Evolutionary conservation across 768 basidiomycete genomes (phyloP).

Genomic region (Termitomyces sp.): DNA sequence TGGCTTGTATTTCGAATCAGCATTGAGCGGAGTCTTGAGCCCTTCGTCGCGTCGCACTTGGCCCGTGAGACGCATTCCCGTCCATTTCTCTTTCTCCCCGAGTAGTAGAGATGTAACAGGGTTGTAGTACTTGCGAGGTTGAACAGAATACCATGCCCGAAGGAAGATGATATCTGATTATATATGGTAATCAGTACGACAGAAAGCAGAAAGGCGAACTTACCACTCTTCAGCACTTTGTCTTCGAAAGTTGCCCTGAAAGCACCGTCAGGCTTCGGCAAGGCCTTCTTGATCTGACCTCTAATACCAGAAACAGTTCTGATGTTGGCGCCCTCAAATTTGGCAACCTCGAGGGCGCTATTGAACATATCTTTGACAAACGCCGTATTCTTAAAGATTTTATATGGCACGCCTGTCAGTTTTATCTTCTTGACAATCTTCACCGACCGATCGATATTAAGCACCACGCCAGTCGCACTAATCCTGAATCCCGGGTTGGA

Average conservation of each 20-base stretch:
- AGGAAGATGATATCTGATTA: constrained; percentile 85
- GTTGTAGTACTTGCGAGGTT: constrained; percentile 95
- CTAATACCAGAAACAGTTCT: constrained; percentile 93
- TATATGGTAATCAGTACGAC: neutral
- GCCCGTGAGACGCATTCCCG: constrained; percentile 94
- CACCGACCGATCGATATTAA: constrained; percentile 87
- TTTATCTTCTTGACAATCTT: constrained; percentile 99
- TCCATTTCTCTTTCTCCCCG: constrained; percentile 78
- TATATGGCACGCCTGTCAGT: constrained; percentile 90
- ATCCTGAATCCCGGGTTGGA: constrained; percentile 77
- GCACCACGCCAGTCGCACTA: constrained; percentile 89
- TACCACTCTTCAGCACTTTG: constrained; percentile 93
- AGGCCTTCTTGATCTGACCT: constrained; percentile 94
- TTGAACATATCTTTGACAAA: constrained; percentile 98
- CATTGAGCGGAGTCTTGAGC: constrained; percentile 70
- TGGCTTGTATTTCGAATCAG: constrained; percentile 86
- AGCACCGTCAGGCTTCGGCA: constrained; percentile 92
- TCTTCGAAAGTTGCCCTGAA: constrained; percentile 98
- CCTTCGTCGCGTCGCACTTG: constrained; percentile 85
- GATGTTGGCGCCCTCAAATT: constrained; percentile 98
- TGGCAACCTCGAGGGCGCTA: constrained; percentile 90
- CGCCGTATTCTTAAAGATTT: constrained; percentile 99
- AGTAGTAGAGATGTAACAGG: constrained; percentile 90
- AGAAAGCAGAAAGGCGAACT: constrained; percentile 22
- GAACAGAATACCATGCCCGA: constrained; percentile 93